Conservation (phyloP, 768 basidiomycete genomes). For the Amanita rubescens region DNA sequence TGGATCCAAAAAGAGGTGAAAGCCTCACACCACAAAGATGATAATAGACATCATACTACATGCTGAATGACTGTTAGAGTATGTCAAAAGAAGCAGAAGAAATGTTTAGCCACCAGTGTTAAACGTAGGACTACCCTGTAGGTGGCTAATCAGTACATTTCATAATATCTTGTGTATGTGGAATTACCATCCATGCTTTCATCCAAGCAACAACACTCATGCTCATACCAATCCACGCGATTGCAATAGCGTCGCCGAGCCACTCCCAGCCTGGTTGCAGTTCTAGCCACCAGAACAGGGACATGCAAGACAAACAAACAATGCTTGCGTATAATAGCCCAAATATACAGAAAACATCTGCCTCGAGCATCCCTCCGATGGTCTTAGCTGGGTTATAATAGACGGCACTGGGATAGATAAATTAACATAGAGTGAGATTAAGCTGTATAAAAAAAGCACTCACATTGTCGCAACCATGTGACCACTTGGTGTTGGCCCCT, state of each 20-base stretch:
- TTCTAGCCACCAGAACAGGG: constrained; percentile 76
- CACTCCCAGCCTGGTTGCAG: constrained; percentile 60
- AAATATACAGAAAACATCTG: constrained; percentile 71
- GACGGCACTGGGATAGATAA: constrained; percentile 43
- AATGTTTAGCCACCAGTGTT: constrained; percentile 56
- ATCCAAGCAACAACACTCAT: constrained; percentile 83
- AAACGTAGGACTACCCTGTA: constrained; percentile 68
- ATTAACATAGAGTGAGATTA: background rate
- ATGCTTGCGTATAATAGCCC: constrained; percentile 64
- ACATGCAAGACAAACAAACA: constrained; percentile 70
- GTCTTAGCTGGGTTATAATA: constrained; percentile 96
- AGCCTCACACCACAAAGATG: constrained; percentile 69
- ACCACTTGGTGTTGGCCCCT: constrained; percentile 64
- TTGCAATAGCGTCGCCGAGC: constrained; percentile 65
- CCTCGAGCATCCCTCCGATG: constrained; percentile 87
- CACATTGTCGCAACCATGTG: constrained; percentile 94
- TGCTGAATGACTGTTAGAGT: constrained; percentile 32
- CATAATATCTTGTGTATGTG: background rate
- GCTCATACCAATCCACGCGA: constrained; percentile 78
- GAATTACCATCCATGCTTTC: constrained; percentile 75
- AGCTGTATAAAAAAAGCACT: constrained; percentile 23
- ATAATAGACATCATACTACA: constrained; percentile 83
- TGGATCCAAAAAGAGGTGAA: background rate
- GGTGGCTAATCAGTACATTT: background rate
- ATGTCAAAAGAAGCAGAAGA: background rate